Conservation (phyloP, 2,329 filamentous ascomycete species). For the Hymenoscyphus scutula region DNA sequence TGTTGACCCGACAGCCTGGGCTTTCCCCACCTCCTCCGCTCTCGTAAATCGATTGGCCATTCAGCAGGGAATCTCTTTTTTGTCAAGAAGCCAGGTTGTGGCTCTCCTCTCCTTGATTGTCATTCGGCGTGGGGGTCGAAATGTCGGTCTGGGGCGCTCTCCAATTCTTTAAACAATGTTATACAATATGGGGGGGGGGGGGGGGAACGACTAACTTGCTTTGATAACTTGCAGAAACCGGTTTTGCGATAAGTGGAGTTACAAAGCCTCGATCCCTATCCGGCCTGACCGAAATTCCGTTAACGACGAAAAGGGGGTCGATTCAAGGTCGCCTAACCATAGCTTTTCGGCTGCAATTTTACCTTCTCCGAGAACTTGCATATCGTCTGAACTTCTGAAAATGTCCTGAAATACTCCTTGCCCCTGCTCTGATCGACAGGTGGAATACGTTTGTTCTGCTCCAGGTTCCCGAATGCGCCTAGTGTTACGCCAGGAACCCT, state of each 20-base stretch:
- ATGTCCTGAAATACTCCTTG: neutral
- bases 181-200: neutral
- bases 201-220: too few species aligned
- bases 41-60: neutral
- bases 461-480: too few species aligned
- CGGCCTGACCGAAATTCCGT: neutral
- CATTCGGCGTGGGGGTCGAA: conserved; percentile 1
- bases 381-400: neutral
- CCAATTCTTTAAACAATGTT: neutral
- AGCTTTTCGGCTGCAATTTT: neutral
- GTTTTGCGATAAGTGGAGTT: too few species aligned
- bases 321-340: neutral
- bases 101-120: too few species aligned
- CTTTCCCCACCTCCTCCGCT: too few species aligned
- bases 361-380: neutral
- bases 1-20: neutral
- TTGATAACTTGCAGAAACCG: neutral
- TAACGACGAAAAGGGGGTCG: neutral
- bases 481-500: neutral
- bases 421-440: neutral
- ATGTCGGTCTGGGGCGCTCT: neutral
- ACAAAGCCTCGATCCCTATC: neutral
- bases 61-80: too few species aligned
- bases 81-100: neutral
- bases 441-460: neutral